A percentile compares a stretch with the other conserved stretches of the same genome.
Evolutionary conservation across 148 eudicot genomes (phyloP).

Genomic region (Cornus controversa): DNA sequence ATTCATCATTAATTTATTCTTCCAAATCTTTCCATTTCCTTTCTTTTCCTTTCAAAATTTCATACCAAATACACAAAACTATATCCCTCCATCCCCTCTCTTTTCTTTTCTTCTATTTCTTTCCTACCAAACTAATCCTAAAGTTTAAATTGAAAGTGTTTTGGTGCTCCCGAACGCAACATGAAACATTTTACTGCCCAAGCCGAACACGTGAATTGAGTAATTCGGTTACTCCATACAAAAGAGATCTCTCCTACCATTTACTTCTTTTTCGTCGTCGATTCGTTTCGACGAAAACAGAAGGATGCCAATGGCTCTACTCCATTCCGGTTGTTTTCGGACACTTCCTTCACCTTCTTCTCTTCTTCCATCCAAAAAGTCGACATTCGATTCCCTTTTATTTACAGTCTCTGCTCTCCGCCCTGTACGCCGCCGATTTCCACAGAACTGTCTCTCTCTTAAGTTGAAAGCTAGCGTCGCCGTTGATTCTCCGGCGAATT

Average conservation of each 20-base stretch:
- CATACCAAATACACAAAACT: too few species aligned
- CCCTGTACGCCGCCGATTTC: constrained; percentile 18
- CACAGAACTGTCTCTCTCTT: constrained; percentile 6
- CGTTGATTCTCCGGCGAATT: constrained; percentile 42
- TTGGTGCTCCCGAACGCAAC: too few species aligned
- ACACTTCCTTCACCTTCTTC: constrained; percentile 11
- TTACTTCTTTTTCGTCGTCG: not conserved
- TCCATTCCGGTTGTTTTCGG: not conserved
- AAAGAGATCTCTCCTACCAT: not conserved
- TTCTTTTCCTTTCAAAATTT: too few species aligned
- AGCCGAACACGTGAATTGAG: too few species aligned
- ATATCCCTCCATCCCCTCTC: too few species aligned
- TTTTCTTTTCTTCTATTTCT: too few species aligned
- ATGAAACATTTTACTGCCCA: too few species aligned
- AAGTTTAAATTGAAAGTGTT: too few species aligned
- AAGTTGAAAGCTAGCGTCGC: constrained; percentile 35
- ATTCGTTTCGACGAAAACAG: not conserved
- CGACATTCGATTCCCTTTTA: constrained; percentile 9
- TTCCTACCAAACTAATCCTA: too few species aligned
- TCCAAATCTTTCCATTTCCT: too few species aligned
- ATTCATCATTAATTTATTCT: too few species aligned
- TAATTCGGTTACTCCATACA: too few species aligned
- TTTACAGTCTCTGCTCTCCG: constrained; percentile 16
- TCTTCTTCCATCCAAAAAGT: constrained; percentile 14
- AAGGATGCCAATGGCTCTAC: constrained; percentile 30